phyloP scores from a whole-genome alignment of 441 rosid genomes.

The Bruguiera hainesii region DNA sequence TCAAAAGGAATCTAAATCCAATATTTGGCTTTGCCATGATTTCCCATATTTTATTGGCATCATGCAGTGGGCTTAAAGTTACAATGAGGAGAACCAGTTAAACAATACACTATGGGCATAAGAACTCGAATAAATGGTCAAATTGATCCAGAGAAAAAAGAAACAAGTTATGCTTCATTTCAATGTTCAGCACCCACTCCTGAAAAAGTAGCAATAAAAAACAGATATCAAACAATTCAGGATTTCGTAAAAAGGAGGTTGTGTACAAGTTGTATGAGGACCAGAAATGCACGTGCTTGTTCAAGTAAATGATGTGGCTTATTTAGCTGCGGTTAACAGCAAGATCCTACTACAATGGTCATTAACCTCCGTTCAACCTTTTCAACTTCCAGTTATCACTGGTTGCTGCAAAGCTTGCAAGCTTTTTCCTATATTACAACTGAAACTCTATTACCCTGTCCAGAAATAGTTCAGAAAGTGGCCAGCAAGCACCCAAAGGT shows the following conservation, averaged over 20 bases:
- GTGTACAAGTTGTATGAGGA: neutral
- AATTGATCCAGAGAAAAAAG: neutral
- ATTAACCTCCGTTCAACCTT: conserved; percentile 1
- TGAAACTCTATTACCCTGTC: neutral
- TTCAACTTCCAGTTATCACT: neutral
- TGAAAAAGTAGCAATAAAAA: neutral
- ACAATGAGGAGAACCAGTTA: neutral
- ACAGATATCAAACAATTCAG: no score
- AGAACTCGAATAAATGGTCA: neutral
- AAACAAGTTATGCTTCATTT: neutral
- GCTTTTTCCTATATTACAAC: neutral
- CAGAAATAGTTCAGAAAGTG: neutral
- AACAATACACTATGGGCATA: neutral
- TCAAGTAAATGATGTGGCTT: neutral
- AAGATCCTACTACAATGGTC: neutral
- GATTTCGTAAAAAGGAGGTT: neutral
- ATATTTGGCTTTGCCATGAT: neutral
- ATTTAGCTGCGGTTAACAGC: neutral
- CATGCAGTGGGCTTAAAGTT: no score
- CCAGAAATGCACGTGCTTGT: neutral
- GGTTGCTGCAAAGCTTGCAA: neutral
- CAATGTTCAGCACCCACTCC: neutral
- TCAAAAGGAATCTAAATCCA: neutral
- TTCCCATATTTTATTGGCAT: neutral
- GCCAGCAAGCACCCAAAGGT: neutral